phyloP scores from a whole-genome alignment of 306 rosid species.

The Quercus variabilis region DNA sequence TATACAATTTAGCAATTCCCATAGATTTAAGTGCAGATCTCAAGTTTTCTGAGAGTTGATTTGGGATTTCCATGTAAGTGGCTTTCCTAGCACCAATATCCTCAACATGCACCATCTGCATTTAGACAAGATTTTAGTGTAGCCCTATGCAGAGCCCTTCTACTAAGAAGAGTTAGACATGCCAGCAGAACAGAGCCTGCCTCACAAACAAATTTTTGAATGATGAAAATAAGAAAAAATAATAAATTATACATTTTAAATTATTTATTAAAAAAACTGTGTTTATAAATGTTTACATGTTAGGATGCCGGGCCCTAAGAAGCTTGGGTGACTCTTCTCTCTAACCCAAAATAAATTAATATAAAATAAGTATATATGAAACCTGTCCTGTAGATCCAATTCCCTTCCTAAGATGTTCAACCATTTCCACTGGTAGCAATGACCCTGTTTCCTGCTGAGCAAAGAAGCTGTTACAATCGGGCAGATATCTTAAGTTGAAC shows the following conservation, averaged over 20 bases:
- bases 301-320: constrained; percentile 16
- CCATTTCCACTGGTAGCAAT: constrained; percentile 66
- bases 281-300: constrained; percentile 8
- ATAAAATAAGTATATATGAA: constrained; percentile 6
- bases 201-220: neutral
- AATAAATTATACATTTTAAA: no score
- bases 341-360: constrained; percentile 4
- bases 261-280: neutral
- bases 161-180: neutral
- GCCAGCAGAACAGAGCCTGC: constrained; percentile 9
- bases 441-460: constrained; percentile 50
- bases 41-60: constrained; percentile 56
- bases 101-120: constrained; percentile 84
- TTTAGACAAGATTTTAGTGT: constrained; percentile 21
- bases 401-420: constrained; percentile 81
- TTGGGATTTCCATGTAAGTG: constrained; percentile 48
- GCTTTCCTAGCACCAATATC: constrained; percentile 68
- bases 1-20: constrained; percentile 73
- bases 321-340: constrained; percentile 6
- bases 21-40: constrained; percentile 52
- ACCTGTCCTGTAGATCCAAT: constrained; percentile 83
- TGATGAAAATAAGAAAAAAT: constrained; percentile 1
- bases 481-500: neutral
- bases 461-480: constrained; percentile 12
- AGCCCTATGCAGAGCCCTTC: constrained; percentile 12